Evolutionary conservation across 164 flowering plant species (phyloP).

Genomic region (Stephania japonica): DNA sequence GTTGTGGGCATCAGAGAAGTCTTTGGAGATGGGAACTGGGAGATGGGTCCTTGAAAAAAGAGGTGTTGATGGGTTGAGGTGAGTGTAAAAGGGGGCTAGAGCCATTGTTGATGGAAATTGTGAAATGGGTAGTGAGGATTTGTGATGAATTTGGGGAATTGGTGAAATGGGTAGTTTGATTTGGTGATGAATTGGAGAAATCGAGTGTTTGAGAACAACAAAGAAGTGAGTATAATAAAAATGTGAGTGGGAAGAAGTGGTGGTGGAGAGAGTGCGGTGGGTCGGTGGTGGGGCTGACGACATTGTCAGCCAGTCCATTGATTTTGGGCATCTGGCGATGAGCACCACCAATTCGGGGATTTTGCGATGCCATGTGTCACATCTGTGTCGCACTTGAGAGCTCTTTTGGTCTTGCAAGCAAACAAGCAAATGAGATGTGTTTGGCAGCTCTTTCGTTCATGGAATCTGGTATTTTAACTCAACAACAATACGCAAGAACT

Average conservation of each 20-base stretch:
- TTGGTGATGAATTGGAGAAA: background rate
- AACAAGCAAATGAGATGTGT: no score
- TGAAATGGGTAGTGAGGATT: background rate
- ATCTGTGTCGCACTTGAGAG: background rate
- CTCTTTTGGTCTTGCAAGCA: background rate
- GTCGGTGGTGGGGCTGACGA: constrained; percentile 16
- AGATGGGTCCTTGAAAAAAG: constrained; percentile 38
- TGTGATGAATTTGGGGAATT: background rate
- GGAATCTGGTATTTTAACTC: no score
- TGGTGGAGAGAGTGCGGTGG: background rate
- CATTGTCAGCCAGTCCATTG: constrained; percentile 23
- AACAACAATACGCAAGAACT: no score
- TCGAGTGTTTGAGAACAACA: background rate
- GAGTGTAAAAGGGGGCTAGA: constrained; percentile 31
- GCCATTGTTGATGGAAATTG: constrained; percentile 27
- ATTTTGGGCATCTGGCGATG: background rate
- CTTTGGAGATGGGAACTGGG: constrained; percentile 26
- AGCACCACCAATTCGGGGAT: constrained; percentile 10
- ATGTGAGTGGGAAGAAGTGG: background rate
- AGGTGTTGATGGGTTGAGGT: constrained; percentile 28
- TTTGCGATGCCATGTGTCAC: constrained; percentile 19
- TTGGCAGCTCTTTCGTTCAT: background rate
- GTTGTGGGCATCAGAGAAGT: constrained; percentile 13
- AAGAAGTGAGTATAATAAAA: background rate
- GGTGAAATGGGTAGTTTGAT: background rate